Evolutionary conservation across 2,329 filamentous ascomycete species (phyloP).

Genomic region (Aureobasidium subglaciale): DNA sequence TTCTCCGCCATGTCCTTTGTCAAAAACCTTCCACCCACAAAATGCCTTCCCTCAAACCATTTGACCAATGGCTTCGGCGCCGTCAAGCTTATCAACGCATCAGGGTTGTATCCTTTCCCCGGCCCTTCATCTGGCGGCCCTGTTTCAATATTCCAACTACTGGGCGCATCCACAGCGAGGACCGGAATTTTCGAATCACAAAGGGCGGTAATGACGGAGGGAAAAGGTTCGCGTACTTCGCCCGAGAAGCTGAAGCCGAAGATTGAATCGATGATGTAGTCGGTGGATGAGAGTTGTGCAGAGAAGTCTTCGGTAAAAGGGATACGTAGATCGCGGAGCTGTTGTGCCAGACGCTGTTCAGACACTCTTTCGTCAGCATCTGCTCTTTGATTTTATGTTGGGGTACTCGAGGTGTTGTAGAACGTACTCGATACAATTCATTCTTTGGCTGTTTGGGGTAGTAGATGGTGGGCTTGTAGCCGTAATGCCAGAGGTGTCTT

Average conservation of each 20-base stretch:
- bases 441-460: constrained; percentile 90
- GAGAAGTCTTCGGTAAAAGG: constrained; percentile 79
- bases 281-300: constrained; percentile 56
- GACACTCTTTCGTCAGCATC: background rate
- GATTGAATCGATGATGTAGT: constrained; percentile 86
- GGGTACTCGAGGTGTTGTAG: background rate
- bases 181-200: constrained; percentile 68
- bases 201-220: constrained; percentile 68
- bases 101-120: constrained; percentile 73
- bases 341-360: constrained; percentile 66
- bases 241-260: constrained; percentile 94
- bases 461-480: constrained; percentile 81
- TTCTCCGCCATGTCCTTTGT: constrained; percentile 70
- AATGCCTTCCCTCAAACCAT: constrained; percentile 81
- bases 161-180: constrained; percentile 85
- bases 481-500: constrained; percentile 83
- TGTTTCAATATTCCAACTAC: constrained; percentile 85
- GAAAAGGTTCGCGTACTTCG: constrained; percentile 87
- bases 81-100: constrained; percentile 76
- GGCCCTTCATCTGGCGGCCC: constrained; percentile 73
- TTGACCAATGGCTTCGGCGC: constrained; percentile 86
- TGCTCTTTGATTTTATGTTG: constrained; percentile 15
- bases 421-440: constrained; percentile 70
- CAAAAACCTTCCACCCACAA: constrained; percentile 86
- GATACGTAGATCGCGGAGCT: constrained; percentile 74